Evolutionary conservation across 805 yeast genomes (phyloP).

Genomic region (Lipomyces kockii): DNA sequence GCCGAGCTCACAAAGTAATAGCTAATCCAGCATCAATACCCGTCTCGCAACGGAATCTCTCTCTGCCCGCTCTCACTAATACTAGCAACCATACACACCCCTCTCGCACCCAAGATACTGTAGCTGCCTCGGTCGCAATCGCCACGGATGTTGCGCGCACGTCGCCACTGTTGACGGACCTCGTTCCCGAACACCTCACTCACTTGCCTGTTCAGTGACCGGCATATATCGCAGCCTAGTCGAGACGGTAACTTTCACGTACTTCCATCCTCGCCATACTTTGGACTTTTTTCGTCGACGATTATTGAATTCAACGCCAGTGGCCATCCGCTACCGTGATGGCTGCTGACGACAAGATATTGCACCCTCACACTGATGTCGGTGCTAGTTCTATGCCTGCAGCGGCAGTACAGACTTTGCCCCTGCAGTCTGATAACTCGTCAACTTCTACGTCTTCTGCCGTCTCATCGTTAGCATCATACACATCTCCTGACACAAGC

Average conservation of each 20-base stretch:
- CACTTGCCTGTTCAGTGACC: background rate
- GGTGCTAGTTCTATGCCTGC: background rate
- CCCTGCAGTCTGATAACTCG: constrained; percentile 1
- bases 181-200: background rate
- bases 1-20: too few species aligned
- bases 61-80: background rate
- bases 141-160: background rate
- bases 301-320: background rate
- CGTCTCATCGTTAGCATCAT: background rate
- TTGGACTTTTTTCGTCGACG: background rate
- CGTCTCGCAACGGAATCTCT: background rate
- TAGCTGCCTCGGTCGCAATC: background rate
- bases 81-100: background rate
- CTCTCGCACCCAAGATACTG: background rate
- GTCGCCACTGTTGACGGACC: background rate
- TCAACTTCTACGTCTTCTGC: constrained; percentile 2
- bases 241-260: background rate
- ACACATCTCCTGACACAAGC: background rate
- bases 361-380: background rate
- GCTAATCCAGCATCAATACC: too few species aligned
- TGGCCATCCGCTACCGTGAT: background rate
- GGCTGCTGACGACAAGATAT: background rate
- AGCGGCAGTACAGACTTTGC: background rate
- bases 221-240: background rate
- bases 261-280: background rate